phyloP scores from a whole-genome alignment of 805 yeast genomes.

The Naumovozyma dairenensis region DNA sequence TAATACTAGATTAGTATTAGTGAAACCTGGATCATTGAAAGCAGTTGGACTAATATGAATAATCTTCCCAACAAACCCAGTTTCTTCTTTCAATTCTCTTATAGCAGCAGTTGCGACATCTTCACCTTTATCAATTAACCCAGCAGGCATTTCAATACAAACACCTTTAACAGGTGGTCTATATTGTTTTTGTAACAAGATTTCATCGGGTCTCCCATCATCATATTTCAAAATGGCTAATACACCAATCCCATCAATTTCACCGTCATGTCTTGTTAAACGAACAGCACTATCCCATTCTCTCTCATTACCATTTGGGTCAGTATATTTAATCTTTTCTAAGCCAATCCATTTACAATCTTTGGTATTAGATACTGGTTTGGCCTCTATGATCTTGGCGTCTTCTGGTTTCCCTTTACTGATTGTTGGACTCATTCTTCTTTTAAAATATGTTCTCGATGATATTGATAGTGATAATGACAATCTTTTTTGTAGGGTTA shows the following conservation, averaged over 20 bases:
- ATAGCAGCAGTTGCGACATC: conserved; percentile 68
- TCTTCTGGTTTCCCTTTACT: conserved; percentile 31
- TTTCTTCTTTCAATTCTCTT: conserved; percentile 83
- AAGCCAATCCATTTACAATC: conserved; percentile 63
- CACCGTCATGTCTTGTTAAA: conserved; percentile 50
- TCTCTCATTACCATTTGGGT: conserved; percentile 58
- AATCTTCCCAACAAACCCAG: conserved; percentile 77
- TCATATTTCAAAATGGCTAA: conserved; percentile 54
- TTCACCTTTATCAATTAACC: conserved; percentile 80
- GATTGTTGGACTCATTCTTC: conserved; percentile 12
- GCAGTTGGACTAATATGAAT: conserved; percentile 37
- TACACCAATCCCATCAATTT: conserved; percentile 86
- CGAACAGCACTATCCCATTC: conserved; percentile 90
- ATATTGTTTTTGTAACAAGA: conserved; percentile 75
- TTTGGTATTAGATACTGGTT: conserved; percentile 26
- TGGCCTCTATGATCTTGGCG: conserved; percentile 26
- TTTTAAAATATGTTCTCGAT: no score
- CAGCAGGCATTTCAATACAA: conserved; percentile 92
- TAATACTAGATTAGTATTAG: conserved; percentile 76
- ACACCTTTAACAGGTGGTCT: conserved; percentile 88
- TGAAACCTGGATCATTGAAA: conserved; percentile 78
- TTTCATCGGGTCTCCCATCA: conserved; percentile 39
- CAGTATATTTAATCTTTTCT: conserved; percentile 57
- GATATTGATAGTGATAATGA: not conserved
- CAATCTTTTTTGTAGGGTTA: no score